phyloP scores from a whole-genome alignment of 1,284 basidiomycete genomes.

The Pholiota adiposa region DNA sequence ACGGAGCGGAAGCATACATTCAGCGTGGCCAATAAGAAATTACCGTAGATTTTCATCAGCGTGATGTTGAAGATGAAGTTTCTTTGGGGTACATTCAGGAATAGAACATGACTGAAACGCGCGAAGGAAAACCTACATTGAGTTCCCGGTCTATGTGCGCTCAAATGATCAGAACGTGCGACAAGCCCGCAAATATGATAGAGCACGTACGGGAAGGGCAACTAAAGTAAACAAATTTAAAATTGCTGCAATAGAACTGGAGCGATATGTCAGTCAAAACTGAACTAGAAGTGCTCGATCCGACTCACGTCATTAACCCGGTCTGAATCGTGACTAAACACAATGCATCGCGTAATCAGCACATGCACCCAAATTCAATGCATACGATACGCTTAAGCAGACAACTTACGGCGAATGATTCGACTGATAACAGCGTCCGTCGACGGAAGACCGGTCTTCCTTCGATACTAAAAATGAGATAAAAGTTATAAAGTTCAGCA shows the following conservation, averaged over 20 bases:
- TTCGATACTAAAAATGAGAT: conserved; percentile 3
- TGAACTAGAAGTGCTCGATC: neutral
- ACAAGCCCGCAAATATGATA: neutral
- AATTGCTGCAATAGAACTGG: conserved; percentile 5
- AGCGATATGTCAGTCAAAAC: neutral
- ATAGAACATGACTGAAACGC: neutral
- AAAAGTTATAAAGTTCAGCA: no score
- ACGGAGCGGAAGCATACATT: conserved; percentile 1
- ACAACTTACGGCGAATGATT: conserved; percentile 15
- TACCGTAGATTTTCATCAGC: conserved; percentile 8
- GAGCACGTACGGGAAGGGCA: conserved; percentile 3
- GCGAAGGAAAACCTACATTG: conserved; percentile 5
- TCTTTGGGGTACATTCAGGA: neutral
- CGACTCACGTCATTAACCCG: conserved; percentile 6
- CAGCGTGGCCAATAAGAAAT: conserved; percentile 8
- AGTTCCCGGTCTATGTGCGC: conserved; percentile 1
- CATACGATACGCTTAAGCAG: no score
- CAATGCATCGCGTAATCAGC: no score
- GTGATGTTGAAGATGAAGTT: conserved; percentile 10
- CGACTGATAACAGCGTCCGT: conserved; percentile 16
- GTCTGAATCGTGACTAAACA: conserved; percentile 8
- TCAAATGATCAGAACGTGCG: neutral
- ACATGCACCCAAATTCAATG: no score
- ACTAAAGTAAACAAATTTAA: conserved; percentile 5
- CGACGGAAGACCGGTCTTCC: conserved; percentile 9